Percentiles rank a stretch among this genome's conserved stretches.
Conservation (phyloP, 2,329 filamentous ascomycete species). For the Cryoendolithus antarcticus region DNA sequence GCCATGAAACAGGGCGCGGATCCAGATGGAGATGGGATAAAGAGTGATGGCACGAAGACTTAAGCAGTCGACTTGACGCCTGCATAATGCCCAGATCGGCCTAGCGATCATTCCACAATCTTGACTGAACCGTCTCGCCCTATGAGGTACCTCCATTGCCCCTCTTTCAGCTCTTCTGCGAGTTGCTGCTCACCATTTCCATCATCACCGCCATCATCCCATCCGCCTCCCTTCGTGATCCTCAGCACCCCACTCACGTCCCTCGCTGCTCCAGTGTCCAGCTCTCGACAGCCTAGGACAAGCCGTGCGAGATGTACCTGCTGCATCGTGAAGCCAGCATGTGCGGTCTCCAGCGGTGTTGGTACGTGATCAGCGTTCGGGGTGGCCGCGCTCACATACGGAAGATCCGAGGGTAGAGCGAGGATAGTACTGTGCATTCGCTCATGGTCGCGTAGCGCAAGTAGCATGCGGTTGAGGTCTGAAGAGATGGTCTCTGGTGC, state of each 20-base stretch:
- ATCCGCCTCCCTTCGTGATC: constrained; percentile 49
- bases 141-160: constrained; percentile 72
- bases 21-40: no score
- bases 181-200: no score
- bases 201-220: constrained; percentile 10
- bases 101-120: constrained; percentile 40
- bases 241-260: constrained; percentile 84
- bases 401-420: constrained; percentile 58
- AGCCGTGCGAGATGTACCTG: constrained; percentile 64
- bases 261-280: constrained; percentile 79
- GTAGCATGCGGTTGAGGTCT: constrained; percentile 19
- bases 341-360: constrained; percentile 57
- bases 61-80: no score
- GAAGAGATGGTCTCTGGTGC: constrained; percentile 10
- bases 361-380: constrained; percentile 24
- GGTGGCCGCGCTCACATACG: constrained; percentile 45
- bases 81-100: no score
- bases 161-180: constrained; percentile 32
- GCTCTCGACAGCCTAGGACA: constrained; percentile 57
- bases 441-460: constrained; percentile 29
- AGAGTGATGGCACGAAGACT: no score
- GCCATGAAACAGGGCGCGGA: no score
- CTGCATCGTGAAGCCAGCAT: constrained; percentile 57
- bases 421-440: constrained; percentile 54
- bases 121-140: constrained; percentile 64